A percentile compares a stretch with the other conserved stretches of the same genome.
These are phyloP conservation scores for Harringtonia lauricola DNA, from an alignment of 2,329 filamentous ascomycete genomes.

Conservation along the genomic window DNA sequence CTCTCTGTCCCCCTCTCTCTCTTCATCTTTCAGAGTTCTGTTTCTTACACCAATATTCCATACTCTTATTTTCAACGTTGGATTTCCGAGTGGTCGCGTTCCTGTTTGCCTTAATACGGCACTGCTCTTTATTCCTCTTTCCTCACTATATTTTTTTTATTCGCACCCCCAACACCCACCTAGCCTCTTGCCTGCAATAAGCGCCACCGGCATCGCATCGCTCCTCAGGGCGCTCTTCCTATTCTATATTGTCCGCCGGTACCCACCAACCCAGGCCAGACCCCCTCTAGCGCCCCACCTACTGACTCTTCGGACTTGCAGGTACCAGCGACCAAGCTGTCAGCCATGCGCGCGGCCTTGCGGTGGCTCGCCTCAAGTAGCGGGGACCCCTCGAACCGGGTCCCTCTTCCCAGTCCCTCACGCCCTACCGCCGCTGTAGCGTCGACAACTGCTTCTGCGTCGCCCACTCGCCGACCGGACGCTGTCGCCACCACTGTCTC, in stretches of 20 bases:
- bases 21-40: too few species aligned
- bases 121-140: too few species aligned
- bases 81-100: too few species aligned
- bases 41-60: too few species aligned
- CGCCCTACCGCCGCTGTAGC: not conserved
- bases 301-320: not conserved
- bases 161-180: too few species aligned
- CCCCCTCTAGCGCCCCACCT: not conserved
- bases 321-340: not conserved
- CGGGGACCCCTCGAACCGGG: slow-evolving; percentile 8
- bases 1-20: too few species aligned
- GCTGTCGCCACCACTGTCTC: not conserved
- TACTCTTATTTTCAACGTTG: too few species aligned
- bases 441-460: not conserved
- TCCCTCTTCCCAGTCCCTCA: slow-evolving; percentile 1
- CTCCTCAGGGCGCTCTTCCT: too few species aligned
- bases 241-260: too few species aligned
- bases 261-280: not conserved
- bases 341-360: slow-evolving; percentile 5
- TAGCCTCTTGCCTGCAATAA: slow-evolving; percentile 4
- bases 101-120: too few species aligned
- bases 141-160: too few species aligned
- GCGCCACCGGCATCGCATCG: slow-evolving; percentile 1
- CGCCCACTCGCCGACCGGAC: not conserved
- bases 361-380: slow-evolving; percentile 12